Percentiles rank a stretch among this genome's conserved stretches.
Evolutionary conservation across 805 yeast genomes (phyloP).

Genomic region (Zygoascus ofunaensis): DNA sequence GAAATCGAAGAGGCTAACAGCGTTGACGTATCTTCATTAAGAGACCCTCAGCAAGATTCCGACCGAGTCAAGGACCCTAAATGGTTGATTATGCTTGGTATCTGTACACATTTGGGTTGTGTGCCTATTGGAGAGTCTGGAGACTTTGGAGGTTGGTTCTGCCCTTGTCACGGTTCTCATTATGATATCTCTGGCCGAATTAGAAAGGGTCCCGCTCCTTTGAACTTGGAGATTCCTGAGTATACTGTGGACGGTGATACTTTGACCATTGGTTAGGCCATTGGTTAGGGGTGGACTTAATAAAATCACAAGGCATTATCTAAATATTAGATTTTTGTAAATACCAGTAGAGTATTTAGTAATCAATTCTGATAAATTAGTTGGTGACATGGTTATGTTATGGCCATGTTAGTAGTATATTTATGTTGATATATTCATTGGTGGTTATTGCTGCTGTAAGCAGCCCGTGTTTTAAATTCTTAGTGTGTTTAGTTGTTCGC

Average conservation of each 20-base stretch:
- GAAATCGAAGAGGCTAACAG: conserved; percentile 93
- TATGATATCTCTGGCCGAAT: conserved; percentile 99
- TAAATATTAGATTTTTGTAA: background rate
- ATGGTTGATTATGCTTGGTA: conserved; percentile 98
- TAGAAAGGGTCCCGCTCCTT: conserved; percentile 99
- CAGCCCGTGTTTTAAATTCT: too few relatives aligned
- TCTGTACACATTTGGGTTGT: conserved; percentile 99
- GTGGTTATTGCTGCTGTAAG: too few relatives aligned
- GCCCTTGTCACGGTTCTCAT: conserved; percentile 99
- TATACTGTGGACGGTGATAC: conserved; percentile 75
- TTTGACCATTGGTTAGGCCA: conserved; percentile 74
- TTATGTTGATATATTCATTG: too few relatives aligned
- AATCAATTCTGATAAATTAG: background rate
- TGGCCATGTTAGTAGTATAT: too few relatives aligned
- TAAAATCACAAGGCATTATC: background rate
- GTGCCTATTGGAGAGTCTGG: conserved; percentile 99
- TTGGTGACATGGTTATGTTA: background rate
- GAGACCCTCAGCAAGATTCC: conserved; percentile 90
- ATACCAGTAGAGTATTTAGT: too few relatives aligned
- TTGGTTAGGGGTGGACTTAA: too few relatives aligned
- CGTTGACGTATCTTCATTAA: conserved; percentile 65
- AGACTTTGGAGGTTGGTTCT: conserved; percentile 99
- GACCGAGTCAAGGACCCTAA: conserved; percentile 95
- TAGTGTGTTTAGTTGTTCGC: too few relatives aligned
- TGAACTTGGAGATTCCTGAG: conserved; percentile 92